Evolutionary conservation across 2,329 filamentous ascomycete species (phyloP).

Genomic region (Fusarium graminum): DNA sequence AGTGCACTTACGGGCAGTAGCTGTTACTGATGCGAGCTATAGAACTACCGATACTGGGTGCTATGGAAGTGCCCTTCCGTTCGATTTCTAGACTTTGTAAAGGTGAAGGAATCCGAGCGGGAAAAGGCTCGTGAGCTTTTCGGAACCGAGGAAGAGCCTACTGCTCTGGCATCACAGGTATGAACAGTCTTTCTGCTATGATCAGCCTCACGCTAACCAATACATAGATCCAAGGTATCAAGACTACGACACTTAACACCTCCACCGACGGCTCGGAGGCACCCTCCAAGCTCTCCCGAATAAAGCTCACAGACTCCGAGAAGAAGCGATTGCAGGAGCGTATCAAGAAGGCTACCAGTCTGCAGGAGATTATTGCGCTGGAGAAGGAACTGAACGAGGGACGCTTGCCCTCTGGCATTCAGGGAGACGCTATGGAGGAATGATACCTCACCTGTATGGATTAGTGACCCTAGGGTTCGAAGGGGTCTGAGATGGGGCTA

Average conservation of each 20-base stretch:
- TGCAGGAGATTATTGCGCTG: slow-evolving; percentile 89
- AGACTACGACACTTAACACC: slow-evolving; percentile 79
- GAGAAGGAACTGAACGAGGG: slow-evolving; percentile 96
- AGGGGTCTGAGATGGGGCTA: slow-evolving; percentile 13
- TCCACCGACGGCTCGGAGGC: slow-evolving; percentile 60
- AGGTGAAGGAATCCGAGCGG: slow-evolving; percentile 89
- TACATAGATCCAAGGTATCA: slow-evolving; percentile 80
- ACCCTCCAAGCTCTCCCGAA: slow-evolving; percentile 76
- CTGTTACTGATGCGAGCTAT: slow-evolving; percentile 16
- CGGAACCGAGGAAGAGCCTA: slow-evolving; percentile 81
- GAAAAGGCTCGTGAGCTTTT: slow-evolving; percentile 83
- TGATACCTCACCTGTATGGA: slow-evolving; percentile 50
- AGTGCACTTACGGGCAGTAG: not conserved
- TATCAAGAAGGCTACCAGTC: slow-evolving; percentile 87
- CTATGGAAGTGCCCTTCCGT: slow-evolving; percentile 88
- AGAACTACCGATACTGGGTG: slow-evolving; percentile 94
- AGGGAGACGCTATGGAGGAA: slow-evolving; percentile 71
- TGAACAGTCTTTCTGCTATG: not conserved
- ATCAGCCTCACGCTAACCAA: slow-evolving; percentile 21
- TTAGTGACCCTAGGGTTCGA: not conserved
- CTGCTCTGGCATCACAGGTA: slow-evolving; percentile 81
- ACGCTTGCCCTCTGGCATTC: slow-evolving; percentile 78
- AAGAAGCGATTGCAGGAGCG: slow-evolving; percentile 85
- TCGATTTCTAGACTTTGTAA: slow-evolving; percentile 91
- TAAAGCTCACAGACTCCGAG: slow-evolving; percentile 90